Conservation (phyloP, 1,139 yeast genomes). For the Tardiomyces digboiensis region DNA sequence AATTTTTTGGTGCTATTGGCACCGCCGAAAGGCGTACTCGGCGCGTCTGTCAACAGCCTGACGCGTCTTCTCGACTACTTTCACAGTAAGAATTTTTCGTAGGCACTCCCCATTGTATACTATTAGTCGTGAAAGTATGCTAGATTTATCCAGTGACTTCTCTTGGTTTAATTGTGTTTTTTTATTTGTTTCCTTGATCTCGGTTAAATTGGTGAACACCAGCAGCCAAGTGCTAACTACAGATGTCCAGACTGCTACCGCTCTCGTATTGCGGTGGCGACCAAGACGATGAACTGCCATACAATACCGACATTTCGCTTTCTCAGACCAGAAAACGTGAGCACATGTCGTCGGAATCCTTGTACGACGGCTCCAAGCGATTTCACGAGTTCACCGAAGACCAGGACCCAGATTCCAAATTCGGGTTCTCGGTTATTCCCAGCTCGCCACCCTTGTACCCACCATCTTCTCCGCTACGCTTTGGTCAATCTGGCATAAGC, state of each 20-base stretch:
- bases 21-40: no score
- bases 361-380: conserved; percentile 11
- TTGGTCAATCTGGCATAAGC: neutral
- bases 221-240: no score
- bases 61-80: no score
- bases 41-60: no score
- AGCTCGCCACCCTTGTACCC: conserved; percentile 18
- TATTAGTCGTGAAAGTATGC: no score
- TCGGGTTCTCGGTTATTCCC: conserved; percentile 8
- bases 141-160: no score
- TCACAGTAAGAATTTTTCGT: no score
- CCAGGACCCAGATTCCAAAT: conserved; percentile 15
- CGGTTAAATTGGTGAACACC: no score
- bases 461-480: conserved; percentile 1
- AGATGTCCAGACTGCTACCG: conserved; percentile 21
- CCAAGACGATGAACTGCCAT: conserved; percentile 16
- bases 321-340: conserved; percentile 22
- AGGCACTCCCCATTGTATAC: no score
- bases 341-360: conserved; percentile 17
- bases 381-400: conserved; percentile 17
- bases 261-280: conserved; percentile 22
- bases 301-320: conserved; percentile 21
- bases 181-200: no score
- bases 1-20: no score
- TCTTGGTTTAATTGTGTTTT: no score